Evolutionary conservation across 345 rosid species (phyloP), one percentile per base, ranked within the genome.

Genomic region (Psidium friedrichsthalianum): DNA sequence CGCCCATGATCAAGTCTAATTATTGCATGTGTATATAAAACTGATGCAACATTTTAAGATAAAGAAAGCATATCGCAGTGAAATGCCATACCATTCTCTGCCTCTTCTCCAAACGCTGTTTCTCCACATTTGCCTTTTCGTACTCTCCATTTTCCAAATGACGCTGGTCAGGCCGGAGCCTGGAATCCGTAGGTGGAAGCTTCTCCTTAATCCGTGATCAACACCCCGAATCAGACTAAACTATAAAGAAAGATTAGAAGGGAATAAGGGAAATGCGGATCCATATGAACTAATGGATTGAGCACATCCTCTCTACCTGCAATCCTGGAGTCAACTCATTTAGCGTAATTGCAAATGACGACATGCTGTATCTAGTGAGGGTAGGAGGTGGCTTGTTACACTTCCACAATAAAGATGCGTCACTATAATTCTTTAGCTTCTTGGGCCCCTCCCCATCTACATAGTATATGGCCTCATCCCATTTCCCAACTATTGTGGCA

Each of bases 111-210:
- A 97, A 84, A 74, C 99, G 92, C 59, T 94, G 99, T 86, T 97
- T 97, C 94, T 96, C 99, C 9, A 87, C 91, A 86, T 97, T 96
- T 80, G 99, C 99, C 92, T 92, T 94, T 86, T 95, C 99, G 89
- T 97, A 97, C 88, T 97, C 99, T 56, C 99, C 99, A 56, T 97
- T 97, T 93, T 97, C 99, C 85, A 96, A 89, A 90, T 95, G 97
- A 53, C 98, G 91, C 88, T 97, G 99, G 91, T 97, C 99, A 84
- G 99, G 99, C 87, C 99, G 90, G 27, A 96, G 96, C 90, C 99
- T 92, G 56, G 98, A 97, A 91, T 97, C 99, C 76, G 99, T 97
- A 10, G 98, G 99, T 20, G 99, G 99, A 64, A 97, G 98, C 89
- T 91, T 96, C 94, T 96, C 98, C 98, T 95, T 93, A 88, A 94